Base-by-base conservation (phyloP, 2,329 filamentous ascomycete genomes). In the Venturiaceae sp. region DNA sequence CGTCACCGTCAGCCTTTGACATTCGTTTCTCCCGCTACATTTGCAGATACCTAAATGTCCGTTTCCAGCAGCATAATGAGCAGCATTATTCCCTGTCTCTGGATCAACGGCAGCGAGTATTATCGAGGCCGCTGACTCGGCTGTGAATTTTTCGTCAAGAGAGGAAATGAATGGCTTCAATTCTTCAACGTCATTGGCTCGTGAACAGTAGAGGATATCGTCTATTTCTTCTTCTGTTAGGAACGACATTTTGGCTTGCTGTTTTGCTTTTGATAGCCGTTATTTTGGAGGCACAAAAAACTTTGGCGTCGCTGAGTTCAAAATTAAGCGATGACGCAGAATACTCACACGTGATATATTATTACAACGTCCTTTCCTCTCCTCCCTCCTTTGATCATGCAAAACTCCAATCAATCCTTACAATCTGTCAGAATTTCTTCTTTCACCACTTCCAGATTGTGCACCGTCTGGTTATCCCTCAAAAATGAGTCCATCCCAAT, bases 21-120 rank as follows among this genome's bases (percentile, higher is more conserved):
- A 39, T 13, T 39, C 14, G 13, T 11, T 14, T 36, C 30, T 41
- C 11, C 26, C 19, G 14, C 2, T 11, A 39, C 23, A 26, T 5
- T 16, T 14, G 11, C 16, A 39, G 28, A 21, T 54, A 92, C 90
- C 87, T 61, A 83, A 67, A 68, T 96, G 87, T 1, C 92, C 92
- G 69, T 99, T 99, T 28, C 90, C 94, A 26, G 90, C 85, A 7
- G 92, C 90, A 83, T 95, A 96, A 74, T 99, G 94, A 68, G 97
- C 73, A 52, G 84, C 77, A 57, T 86, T 87, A 63, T 91, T 95
- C 59, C 89, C 88, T 63, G 86, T 88, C 64, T 85, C 82, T 44
- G 83, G 79, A 69, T 96, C 91, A 63, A 84, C 83, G 26, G 88
- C 87, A 14, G 83, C 82, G 54, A 80, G 72, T 52, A 96, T 72